Evolutionary conservation across 2,329 filamentous ascomycete species (phyloP), one percentile per base, ranked within the genome.

Genomic region (Zelopaecilomyces penicillatus): DNA sequence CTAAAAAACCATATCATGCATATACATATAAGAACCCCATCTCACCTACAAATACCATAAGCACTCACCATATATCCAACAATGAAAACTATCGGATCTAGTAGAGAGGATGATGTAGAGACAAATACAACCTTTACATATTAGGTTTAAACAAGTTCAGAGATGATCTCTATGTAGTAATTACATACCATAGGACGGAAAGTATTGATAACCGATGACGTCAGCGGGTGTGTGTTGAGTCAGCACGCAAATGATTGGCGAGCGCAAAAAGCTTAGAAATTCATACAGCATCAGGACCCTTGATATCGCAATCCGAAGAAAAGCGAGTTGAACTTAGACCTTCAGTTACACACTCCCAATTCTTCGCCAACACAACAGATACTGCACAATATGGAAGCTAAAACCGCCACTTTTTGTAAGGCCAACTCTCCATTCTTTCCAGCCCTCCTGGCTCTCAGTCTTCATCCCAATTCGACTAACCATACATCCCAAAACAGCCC

Each of bases 301-400:
- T 30, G 37, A 29, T 35, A 44, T 53, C 55, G 55, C 54, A 50
- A 55, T 57, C 45, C 39, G 42, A 50, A 54, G 53, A 49, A 51
- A 49, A 41, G 47, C 19, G 19, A 19, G 19, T 19, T 19, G 19
- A 19, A 19, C 19, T 19, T 19, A 19, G 19, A 19, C 19, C 19
- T 19, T 19, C 19, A 19, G 19, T 19, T 19, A 19, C 19, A 19
- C 19, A 19, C 19, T 19, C 19, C 19, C 19, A 19, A 19, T 19
- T 19, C 19, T 37, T 43, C 12, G 12, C 33, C 37, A 5, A 19
- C 19, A 19, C 19, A 19, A 19, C 19, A 19, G 19, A 19, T 19
- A 19, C 19, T 19, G 19, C 19, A 41, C 54, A 61, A 42, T 46
- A 65, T 65, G 61, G 62, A 65, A 43, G 59, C 57, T 50, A 58